Conservation (phyloP, 2,329 filamentous ascomycete species). For the Daldinia sp. region DNA sequence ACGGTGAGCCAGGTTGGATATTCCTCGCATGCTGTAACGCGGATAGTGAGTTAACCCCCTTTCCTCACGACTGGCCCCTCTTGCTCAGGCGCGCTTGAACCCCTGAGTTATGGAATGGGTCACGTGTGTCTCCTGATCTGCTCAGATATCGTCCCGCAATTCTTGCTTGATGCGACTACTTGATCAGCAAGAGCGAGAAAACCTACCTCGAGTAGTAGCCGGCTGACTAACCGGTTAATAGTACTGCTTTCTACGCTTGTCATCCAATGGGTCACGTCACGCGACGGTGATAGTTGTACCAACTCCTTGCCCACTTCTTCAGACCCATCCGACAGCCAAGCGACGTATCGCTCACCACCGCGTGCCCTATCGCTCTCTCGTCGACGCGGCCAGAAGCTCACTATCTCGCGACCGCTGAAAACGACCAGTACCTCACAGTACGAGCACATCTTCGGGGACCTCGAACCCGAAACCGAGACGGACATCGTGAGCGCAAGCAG, state of each 20-base stretch:
- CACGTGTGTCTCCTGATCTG: background rate
- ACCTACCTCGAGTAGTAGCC: background rate
- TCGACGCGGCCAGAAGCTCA: constrained; percentile 1
- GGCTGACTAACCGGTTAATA: constrained; percentile 38
- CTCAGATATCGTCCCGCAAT: background rate
- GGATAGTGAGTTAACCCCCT: constrained; percentile 57
- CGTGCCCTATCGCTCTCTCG: constrained; percentile 8
- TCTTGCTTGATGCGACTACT: background rate
- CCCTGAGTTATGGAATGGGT: background rate
- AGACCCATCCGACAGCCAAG: constrained; percentile 22
- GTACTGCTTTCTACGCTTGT: constrained; percentile 68
- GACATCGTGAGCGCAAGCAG: constrained; percentile 6
- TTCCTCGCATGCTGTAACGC: constrained; percentile 72
- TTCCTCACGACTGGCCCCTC: background rate
- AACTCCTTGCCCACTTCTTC: background rate
- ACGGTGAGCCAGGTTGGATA: constrained; percentile 71
- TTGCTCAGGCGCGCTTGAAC: background rate
- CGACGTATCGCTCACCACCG: background rate
- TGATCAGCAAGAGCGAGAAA: background rate
- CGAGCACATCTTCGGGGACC: constrained; percentile 30
- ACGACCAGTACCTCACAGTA: constrained; percentile 32
- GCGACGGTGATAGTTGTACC: background rate
- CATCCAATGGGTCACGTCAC: constrained; percentile 67
- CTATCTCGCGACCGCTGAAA: constrained; percentile 26
- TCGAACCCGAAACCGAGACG: constrained; percentile 13